Evolutionary conservation across 345 rosid species (phyloP).

Genomic region (Orychophragmus violaceus): DNA sequence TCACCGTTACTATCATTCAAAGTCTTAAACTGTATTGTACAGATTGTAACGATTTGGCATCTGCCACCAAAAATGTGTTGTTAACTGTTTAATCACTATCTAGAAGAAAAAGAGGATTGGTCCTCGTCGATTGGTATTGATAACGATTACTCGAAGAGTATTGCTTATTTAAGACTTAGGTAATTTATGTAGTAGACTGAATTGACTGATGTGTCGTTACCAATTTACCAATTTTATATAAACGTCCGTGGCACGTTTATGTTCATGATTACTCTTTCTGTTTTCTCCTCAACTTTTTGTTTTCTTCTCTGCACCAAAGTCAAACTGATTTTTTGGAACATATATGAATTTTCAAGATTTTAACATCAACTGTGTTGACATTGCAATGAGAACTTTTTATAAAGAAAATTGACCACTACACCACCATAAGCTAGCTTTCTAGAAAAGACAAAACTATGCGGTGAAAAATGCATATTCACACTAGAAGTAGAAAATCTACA

Average conservation of each 20-base stretch:
- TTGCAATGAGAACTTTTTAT: not conserved
- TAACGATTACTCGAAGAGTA: slow-evolving; percentile 13
- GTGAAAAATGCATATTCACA: not conserved
- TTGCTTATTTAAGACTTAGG: not conserved
- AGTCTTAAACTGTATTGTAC: no score
- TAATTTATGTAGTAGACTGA: slow-evolving; percentile 16
- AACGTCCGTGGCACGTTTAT: slow-evolving; percentile 9
- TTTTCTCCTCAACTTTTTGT: not conserved
- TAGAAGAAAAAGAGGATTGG: slow-evolving; percentile 2
- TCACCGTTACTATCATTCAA: no score
- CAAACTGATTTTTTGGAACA: not conserved
- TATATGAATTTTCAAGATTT: not conserved
- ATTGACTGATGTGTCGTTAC: slow-evolving; percentile 1
- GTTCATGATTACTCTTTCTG: not conserved
- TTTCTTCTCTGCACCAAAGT: not conserved
- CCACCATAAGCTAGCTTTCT: no score
- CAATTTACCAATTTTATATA: slow-evolving; percentile 3
- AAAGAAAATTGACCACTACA: no score
- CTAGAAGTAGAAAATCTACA: not conserved
- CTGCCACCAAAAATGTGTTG: no score
- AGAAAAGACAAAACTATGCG: no score
- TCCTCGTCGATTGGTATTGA: slow-evolving; percentile 17
- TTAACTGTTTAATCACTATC: no score
- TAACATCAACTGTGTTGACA: not conserved
- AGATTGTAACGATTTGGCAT: no score